These are phyloP conservation scores for Xylaria sp. DNA, from an alignment of 2,329 filamentous ascomycete genomes.

Conservation along the genomic window DNA sequence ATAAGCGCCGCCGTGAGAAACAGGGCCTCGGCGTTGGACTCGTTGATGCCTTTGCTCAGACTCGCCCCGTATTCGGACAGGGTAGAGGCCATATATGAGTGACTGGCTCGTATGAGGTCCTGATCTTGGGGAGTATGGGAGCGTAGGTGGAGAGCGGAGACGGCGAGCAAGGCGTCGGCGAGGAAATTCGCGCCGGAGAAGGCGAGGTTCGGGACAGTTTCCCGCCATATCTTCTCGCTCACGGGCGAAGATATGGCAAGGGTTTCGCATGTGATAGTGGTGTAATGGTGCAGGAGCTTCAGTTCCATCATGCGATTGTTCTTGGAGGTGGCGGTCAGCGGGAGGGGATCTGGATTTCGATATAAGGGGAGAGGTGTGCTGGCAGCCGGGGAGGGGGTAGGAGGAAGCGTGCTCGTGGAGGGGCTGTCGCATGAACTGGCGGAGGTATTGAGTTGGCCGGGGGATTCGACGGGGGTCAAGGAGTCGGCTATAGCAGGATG, in stretches of 20 bases:
- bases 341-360: conserved; percentile 39
- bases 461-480: conserved; percentile 44
- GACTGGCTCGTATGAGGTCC: conserved; percentile 62
- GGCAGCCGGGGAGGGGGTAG: conserved; percentile 28
- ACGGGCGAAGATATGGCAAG: conserved; percentile 56
- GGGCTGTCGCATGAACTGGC: conserved; percentile 35
- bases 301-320: conserved; percentile 59
- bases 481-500: conserved; percentile 51
- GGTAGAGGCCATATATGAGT: conserved; percentile 67
- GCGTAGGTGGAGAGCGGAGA: conserved; percentile 65
- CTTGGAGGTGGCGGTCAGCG: conserved; percentile 41
- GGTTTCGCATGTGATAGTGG: conserved; percentile 61
- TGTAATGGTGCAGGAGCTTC: conserved; percentile 67
- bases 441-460: conserved; percentile 32
- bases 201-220: conserved; percentile 62
- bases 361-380: conserved; percentile 40
- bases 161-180: conserved; percentile 65
- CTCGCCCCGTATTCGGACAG: conserved; percentile 62
- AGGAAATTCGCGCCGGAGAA: conserved; percentile 62
- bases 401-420: conserved; percentile 29
- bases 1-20: conserved; percentile 67
- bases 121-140: conserved; percentile 60
- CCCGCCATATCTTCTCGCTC: conserved; percentile 61
- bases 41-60: conserved; percentile 59
- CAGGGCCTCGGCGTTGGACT: conserved; percentile 62